phyloP scores from a whole-genome alignment of 306 rosid genomes.

The Carpinus viminea region DNA sequence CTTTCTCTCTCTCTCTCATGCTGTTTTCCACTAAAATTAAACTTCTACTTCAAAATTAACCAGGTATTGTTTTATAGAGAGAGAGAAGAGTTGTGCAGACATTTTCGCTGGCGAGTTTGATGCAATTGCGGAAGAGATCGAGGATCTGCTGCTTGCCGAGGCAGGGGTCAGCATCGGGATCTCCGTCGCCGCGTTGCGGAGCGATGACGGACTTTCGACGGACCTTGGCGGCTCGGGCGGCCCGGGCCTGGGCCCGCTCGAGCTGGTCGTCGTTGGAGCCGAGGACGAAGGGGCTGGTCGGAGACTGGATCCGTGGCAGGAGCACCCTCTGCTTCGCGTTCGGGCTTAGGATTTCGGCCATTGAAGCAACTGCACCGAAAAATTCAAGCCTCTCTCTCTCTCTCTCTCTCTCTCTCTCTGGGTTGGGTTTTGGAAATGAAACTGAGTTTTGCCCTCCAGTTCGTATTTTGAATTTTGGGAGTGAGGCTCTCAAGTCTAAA shows the following conservation, averaged over 20 bases:
- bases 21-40: background rate
- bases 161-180: constrained; percentile 43
- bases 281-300: constrained; percentile 74
- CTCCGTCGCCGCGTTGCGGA: constrained; percentile 22
- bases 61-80: background rate
- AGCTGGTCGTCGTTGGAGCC: constrained; percentile 89
- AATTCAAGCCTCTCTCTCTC: background rate
- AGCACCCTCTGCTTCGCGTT: constrained; percentile 59
- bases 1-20: background rate
- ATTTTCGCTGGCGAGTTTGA: constrained; percentile 96
- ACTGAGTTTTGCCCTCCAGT: constrained; percentile 65
- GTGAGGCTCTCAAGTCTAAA: background rate
- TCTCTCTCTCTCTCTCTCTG: background rate
- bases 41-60: background rate
- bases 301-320: constrained; percentile 73
- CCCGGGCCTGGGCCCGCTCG: constrained; percentile 90
- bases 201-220: constrained; percentile 56
- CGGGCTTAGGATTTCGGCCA: constrained; percentile 80
- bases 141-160: constrained; percentile 84
- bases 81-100: constrained; percentile 29
- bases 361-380: constrained; percentile 2
- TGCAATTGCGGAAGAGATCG: constrained; percentile 93
- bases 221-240: constrained; percentile 84
- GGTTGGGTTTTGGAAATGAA: background rate
- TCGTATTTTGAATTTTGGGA: constrained; percentile 32